phyloP scores from a whole-genome alignment of 352 stramenopile genomes.

The Lagenidium giganteum region DNA sequence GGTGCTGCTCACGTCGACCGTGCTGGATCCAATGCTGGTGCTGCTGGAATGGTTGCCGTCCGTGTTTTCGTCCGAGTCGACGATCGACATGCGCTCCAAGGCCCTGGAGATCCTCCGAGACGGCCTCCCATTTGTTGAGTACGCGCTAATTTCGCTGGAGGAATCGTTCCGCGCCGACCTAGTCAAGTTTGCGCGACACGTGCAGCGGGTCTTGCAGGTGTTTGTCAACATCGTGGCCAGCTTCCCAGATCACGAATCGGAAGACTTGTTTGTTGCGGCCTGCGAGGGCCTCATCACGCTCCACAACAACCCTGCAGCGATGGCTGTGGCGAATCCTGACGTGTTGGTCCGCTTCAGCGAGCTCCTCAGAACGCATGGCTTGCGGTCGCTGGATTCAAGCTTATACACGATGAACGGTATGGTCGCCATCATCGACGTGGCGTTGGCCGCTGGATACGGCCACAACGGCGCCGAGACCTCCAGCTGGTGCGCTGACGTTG shows the following conservation, averaged over 20 bases:
- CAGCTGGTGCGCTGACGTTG: too few species aligned
- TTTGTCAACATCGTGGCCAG: background rate
- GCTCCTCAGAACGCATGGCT: constrained; percentile 24
- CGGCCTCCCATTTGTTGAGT: constrained; percentile 51
- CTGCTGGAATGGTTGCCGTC: constrained; percentile 14
- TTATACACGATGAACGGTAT: constrained; percentile 55
- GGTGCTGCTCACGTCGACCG: constrained; percentile 29
- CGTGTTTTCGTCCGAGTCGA: background rate
- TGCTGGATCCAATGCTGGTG: constrained; percentile 9
- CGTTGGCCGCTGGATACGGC: background rate
- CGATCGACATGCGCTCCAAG: background rate
- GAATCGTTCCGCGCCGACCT: background rate
- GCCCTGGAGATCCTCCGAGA: constrained; percentile 21
- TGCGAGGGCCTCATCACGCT: constrained; percentile 18
- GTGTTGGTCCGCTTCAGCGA: constrained; percentile 16
- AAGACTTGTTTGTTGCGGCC: constrained; percentile 7
- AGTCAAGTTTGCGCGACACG: background rate
- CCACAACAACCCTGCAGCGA: constrained; percentile 21
- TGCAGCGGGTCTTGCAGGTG: background rate
- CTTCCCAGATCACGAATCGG: background rate
- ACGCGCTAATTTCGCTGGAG: constrained; percentile 5
- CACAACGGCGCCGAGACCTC: background rate
- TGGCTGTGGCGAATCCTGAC: constrained; percentile 7
- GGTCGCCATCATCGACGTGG: constrained; percentile 41
- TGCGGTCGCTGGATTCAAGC: constrained; percentile 28